Evolutionary conservation across 805 yeast genomes (phyloP).

Genomic region (Yarrowia sp.): DNA sequence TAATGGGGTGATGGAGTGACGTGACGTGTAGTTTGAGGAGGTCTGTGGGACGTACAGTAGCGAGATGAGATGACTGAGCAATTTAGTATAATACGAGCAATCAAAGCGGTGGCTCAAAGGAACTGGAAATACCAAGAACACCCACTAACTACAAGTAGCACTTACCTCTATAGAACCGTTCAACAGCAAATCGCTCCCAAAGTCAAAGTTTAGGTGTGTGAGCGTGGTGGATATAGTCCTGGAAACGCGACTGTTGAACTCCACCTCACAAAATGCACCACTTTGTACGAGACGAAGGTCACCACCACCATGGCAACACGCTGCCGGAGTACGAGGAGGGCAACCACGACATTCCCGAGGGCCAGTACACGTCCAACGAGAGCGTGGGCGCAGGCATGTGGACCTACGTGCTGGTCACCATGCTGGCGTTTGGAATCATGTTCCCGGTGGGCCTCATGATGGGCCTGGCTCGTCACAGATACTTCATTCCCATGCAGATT

Average conservation of each 20-base stretch:
- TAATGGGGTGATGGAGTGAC: conserved; percentile 12
- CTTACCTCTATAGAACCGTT: not conserved
- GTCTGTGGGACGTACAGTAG: conserved; percentile 6
- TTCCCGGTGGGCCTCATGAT: conserved; percentile 54
- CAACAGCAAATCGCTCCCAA: conserved; percentile 21
- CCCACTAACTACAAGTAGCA: no score
- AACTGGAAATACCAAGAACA: no score
- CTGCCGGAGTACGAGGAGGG: conserved; percentile 37
- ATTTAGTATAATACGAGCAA: not conserved
- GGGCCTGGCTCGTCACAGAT: conserved; percentile 51
- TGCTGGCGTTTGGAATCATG: conserved; percentile 51
- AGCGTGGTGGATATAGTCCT: not conserved
- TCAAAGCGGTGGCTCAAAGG: no score
- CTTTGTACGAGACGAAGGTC: conserved; percentile 38
- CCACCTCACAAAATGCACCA: conserved; percentile 33
- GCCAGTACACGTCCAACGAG: conserved; percentile 36
- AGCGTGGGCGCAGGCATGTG: conserved; percentile 42
- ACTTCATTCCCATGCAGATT: conserved; percentile 52
- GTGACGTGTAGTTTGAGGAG: conserved; percentile 9
- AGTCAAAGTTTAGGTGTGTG: conserved; percentile 9
- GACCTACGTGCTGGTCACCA: conserved; percentile 51
- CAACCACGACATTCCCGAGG: conserved; percentile 35
- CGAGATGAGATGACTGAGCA: conserved; percentile 26
- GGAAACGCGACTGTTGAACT: conserved; percentile 2
- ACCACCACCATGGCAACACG: conserved; percentile 28